A percentile compares a stretch with the other conserved stretches of the same genome.
These are phyloP conservation scores for Talaromyces piceae DNA, from an alignment of 2,329 filamentous ascomycete species.

Conservation along the genomic window DNA sequence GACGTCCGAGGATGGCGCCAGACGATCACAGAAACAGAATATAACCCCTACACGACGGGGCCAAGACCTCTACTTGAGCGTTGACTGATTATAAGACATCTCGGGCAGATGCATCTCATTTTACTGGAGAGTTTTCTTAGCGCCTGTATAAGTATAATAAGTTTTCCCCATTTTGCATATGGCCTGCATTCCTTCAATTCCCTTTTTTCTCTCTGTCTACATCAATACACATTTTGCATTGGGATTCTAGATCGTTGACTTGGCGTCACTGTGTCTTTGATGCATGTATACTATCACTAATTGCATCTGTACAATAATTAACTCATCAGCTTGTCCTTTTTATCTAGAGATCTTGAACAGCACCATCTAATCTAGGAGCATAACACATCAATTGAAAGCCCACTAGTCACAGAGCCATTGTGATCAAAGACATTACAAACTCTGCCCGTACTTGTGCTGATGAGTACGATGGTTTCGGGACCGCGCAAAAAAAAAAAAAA, in stretches of 20 bases:
- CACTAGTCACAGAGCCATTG: too few species aligned
- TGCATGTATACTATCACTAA: neutral
- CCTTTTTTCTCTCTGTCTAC: neutral
- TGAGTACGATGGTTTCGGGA: too few species aligned
- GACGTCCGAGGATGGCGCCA: neutral
- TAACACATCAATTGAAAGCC: too few species aligned
- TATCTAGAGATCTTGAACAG: too few species aligned
- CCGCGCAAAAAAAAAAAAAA: too few species aligned
- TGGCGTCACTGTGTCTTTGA: neutral
- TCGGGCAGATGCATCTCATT: neutral
- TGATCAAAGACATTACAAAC: too few species aligned
- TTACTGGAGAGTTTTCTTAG: neutral
- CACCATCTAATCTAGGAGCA: too few species aligned
- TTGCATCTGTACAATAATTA: neutral
- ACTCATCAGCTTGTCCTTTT: too few species aligned
- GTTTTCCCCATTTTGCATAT: too few species aligned
- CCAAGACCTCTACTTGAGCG: constrained; percentile 11
- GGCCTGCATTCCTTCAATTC: too few species aligned
- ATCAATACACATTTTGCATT: neutral
- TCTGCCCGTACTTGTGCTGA: too few species aligned
- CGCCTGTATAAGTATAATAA: neutral
- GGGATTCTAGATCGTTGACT: neutral
- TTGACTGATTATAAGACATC: constrained; percentile 4
- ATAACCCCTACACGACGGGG: constrained; percentile 12
- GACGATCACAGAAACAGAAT: constrained; percentile 7